Evolutionary conservation across 164 flowering plant species (phyloP).

Genomic region (Akebia trifoliata): DNA sequence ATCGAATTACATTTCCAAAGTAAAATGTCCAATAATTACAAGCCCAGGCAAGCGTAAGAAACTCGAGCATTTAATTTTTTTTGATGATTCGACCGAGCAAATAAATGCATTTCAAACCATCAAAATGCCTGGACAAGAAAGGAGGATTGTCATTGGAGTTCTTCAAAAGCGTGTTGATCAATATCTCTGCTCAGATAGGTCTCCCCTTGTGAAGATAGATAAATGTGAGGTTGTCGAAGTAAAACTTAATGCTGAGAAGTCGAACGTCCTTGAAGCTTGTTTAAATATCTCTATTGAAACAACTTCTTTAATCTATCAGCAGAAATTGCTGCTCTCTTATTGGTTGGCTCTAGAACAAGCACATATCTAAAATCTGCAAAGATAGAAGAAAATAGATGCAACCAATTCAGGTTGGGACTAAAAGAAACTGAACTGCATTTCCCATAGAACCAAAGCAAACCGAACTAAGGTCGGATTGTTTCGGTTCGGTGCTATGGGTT

Average conservation of each 20-base stretch:
- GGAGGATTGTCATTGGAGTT: not conserved
- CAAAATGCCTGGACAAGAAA: not conserved
- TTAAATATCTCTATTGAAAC: constrained; percentile 36
- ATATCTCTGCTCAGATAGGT: not conserved
- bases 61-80: not conserved
- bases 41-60: constrained; percentile 8
- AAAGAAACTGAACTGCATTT: too few species aligned
- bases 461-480: too few species aligned
- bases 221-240: not conserved
- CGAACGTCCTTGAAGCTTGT: not conserved
- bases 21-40: constrained; percentile 9
- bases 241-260: not conserved
- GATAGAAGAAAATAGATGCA: not conserved
- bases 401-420: too few species aligned
- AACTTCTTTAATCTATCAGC: constrained; percentile 63
- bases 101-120: not conserved
- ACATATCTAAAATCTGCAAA: constrained; percentile 82
- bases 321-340: constrained; percentile 70
- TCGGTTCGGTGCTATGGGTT: too few species aligned
- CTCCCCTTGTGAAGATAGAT: constrained; percentile 1
- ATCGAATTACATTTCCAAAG: constrained; percentile 5
- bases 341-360: constrained; percentile 90
- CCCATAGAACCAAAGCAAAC: too few species aligned
- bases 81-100: not conserved
- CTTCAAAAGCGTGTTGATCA: not conserved